Percentiles rank a stretch among this genome's conserved stretches.
These are phyloP conservation scores for Tolypocladium tundrense DNA, from an alignment of 2,329 filamentous ascomycete species.

Conservation along the genomic window DNA sequence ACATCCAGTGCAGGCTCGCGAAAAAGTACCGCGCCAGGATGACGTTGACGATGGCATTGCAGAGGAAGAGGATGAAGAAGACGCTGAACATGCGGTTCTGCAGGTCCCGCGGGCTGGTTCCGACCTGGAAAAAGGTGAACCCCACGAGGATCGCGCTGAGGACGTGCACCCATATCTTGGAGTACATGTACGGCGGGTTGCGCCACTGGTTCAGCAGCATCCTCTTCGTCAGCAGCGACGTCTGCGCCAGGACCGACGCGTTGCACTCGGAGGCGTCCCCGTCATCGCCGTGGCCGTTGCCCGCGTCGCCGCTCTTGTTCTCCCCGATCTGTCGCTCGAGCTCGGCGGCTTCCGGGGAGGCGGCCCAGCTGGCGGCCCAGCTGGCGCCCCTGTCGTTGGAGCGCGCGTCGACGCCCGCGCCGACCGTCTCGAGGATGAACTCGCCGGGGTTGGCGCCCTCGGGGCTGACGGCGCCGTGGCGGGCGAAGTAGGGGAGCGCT, in stretches of 20 bases:
- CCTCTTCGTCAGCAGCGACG: slow-evolving; percentile 54
- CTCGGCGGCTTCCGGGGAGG: slow-evolving; percentile 30
- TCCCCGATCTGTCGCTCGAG: slow-evolving; percentile 24
- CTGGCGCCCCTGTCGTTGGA: slow-evolving; percentile 69
- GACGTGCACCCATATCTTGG: slow-evolving; percentile 62
- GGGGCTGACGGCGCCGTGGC: slow-evolving; percentile 56
- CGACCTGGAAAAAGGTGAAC: slow-evolving; percentile 66
- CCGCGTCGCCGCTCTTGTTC: slow-evolving; percentile 48
- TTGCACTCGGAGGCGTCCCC: slow-evolving; percentile 45
- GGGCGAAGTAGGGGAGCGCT: slow-evolving; percentile 32
- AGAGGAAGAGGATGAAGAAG: slow-evolving; percentile 55
- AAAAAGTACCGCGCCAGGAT: slow-evolving; percentile 70
- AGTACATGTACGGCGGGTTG: slow-evolving; percentile 65
- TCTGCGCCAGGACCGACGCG: slow-evolving; percentile 53
- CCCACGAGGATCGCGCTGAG: slow-evolving; percentile 69
- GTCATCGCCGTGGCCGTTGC: slow-evolving; percentile 13
- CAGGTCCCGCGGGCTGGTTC: slow-evolving; percentile 55
- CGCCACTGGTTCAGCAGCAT: slow-evolving; percentile 68
- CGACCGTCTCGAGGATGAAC: slow-evolving; percentile 35
- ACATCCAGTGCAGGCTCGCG: slow-evolving; percentile 63
- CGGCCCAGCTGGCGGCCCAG: slow-evolving; percentile 46
- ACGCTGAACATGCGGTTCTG: slow-evolving; percentile 69
- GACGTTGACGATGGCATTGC: slow-evolving; percentile 61
- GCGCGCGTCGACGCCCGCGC: slow-evolving; percentile 29
- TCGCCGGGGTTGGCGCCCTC: slow-evolving; percentile 40